These are phyloP conservation scores for Cercospora canescens DNA, from an alignment of 2,329 filamentous ascomycete species.

Conservation along the genomic window DNA sequence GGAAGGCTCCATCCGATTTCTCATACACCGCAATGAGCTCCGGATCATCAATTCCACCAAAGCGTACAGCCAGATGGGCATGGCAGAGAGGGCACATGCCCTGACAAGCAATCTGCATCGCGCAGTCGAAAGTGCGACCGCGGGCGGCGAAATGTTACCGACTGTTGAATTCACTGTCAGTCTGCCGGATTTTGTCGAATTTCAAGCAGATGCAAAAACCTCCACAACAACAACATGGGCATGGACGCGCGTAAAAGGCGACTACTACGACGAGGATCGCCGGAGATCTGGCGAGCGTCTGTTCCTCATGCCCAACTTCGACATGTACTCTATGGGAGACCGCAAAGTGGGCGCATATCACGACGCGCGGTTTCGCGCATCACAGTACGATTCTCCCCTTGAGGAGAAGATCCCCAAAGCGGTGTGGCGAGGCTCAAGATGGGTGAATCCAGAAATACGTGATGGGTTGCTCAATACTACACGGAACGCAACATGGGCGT, in stretches of 20 bases:
- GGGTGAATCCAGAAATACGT: slow-evolving; percentile 27
- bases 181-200: slow-evolving; percentile 41
- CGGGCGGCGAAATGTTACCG: slow-evolving; percentile 41
- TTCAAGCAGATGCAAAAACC: background rate
- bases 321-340: slow-evolving; percentile 46
- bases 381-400: slow-evolving; percentile 20
- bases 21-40: slow-evolving; percentile 31
- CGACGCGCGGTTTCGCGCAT: slow-evolving; percentile 26
- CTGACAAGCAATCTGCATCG: slow-evolving; percentile 48
- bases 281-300: slow-evolving; percentile 37
- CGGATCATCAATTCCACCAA: slow-evolving; percentile 27
- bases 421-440: slow-evolving; percentile 31
- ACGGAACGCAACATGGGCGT: slow-evolving; percentile 37
- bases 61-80: slow-evolving; percentile 22
- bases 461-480: slow-evolving; percentile 32
- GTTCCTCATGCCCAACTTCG: slow-evolving; percentile 56
- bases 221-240: slow-evolving; percentile 26
- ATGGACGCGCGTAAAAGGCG: slow-evolving; percentile 13
- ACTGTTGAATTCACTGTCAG: slow-evolving; percentile 51
- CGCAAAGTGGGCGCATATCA: slow-evolving; percentile 11
- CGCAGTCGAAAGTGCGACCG: slow-evolving; percentile 41
- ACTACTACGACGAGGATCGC: background rate
- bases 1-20: slow-evolving; percentile 25
- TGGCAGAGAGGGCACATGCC: slow-evolving; percentile 30
- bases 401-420: slow-evolving; percentile 28